Conservation (phyloP, 768 basidiomycete genomes). For the Boletus rex-veris region DNA sequence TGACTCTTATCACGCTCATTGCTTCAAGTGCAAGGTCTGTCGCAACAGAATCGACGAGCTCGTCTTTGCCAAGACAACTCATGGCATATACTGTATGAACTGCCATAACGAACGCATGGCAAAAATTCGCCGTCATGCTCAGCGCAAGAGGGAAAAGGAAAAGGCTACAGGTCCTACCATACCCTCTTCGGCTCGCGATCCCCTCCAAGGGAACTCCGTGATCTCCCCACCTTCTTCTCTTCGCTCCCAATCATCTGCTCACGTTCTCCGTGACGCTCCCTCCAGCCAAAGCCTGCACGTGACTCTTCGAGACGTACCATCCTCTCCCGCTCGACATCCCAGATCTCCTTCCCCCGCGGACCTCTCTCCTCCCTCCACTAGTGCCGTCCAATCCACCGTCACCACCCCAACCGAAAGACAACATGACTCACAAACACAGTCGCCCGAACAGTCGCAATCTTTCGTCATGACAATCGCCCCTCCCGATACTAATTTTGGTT, state of each 20-base stretch:
- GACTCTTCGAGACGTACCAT: slow-evolving; percentile 7
- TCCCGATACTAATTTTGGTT: slow-evolving; percentile 23
- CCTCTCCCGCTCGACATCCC: slow-evolving; percentile 3
- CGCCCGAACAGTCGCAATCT: slow-evolving; percentile 33
- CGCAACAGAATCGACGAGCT: slow-evolving; percentile 94
- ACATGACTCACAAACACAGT: slow-evolving; percentile 6
- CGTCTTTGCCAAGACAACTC: slow-evolving; percentile 96
- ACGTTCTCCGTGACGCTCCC: slow-evolving; percentile 23
- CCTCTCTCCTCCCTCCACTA: not conserved
- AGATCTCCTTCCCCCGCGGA: slow-evolving; percentile 16
- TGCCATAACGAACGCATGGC: slow-evolving; percentile 98
- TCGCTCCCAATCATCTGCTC: slow-evolving; percentile 21
- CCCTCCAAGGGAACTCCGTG: slow-evolving; percentile 42
- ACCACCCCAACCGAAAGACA: slow-evolving; percentile 20
- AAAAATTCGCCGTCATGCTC: slow-evolving; percentile 84
- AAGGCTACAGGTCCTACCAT: slow-evolving; percentile 32
- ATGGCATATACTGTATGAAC: slow-evolving; percentile 98
- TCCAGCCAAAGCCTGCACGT: slow-evolving; percentile 21
- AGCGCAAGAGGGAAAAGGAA: slow-evolving; percentile 76
- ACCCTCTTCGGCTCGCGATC: slow-evolving; percentile 25
- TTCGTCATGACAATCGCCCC: slow-evolving; percentile 45
- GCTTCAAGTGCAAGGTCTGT: slow-evolving; percentile 98
- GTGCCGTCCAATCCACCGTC: not conserved
- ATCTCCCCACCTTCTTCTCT: slow-evolving; percentile 14
- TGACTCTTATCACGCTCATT: slow-evolving; percentile 97